These are phyloP conservation scores for Apostasia ramifera DNA, from an alignment of 106 monocot species.

Conservation along the genomic window DNA sequence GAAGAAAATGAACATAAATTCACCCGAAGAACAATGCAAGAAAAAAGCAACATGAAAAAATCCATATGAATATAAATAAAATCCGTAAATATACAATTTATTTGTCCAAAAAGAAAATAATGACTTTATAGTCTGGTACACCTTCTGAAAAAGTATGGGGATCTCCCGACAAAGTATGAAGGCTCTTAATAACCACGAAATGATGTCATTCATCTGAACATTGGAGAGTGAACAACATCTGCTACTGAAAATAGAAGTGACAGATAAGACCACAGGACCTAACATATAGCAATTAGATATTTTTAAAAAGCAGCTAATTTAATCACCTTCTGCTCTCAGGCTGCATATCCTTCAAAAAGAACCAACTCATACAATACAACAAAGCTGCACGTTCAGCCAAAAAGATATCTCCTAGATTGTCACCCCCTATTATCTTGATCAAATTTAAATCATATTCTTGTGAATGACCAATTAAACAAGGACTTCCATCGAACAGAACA, in stretches of 20 bases:
- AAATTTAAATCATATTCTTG: slow-evolving; percentile 16
- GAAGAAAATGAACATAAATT: background rate
- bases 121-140: slow-evolving; percentile 7
- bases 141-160: slow-evolving; percentile 75
- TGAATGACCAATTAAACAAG: slow-evolving; percentile 5
- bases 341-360: slow-evolving; percentile 43
- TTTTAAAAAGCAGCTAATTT: background rate
- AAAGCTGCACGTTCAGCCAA: slow-evolving; percentile 55
- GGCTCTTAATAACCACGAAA: slow-evolving; percentile 66
- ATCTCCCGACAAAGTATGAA: slow-evolving; percentile 55
- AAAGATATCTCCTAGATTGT: slow-evolving; percentile 32
- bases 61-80: background rate
- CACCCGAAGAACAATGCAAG: background rate
- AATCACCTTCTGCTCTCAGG: slow-evolving; percentile 38
- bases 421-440: slow-evolving; percentile 37
- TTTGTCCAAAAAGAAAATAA: background rate
- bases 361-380: slow-evolving; percentile 57
- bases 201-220: slow-evolving; percentile 33
- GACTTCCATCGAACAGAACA: slow-evolving; percentile 32
- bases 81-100: background rate
- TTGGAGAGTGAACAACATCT: slow-evolving; percentile 58
- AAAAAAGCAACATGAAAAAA: slow-evolving; percentile 1
- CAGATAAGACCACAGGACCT: background rate
- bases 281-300: background rate
- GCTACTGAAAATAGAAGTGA: slow-evolving; percentile 31